phyloP scores from a whole-genome alignment of 768 basidiomycete genomes.

The Hericium rajendrae region DNA sequence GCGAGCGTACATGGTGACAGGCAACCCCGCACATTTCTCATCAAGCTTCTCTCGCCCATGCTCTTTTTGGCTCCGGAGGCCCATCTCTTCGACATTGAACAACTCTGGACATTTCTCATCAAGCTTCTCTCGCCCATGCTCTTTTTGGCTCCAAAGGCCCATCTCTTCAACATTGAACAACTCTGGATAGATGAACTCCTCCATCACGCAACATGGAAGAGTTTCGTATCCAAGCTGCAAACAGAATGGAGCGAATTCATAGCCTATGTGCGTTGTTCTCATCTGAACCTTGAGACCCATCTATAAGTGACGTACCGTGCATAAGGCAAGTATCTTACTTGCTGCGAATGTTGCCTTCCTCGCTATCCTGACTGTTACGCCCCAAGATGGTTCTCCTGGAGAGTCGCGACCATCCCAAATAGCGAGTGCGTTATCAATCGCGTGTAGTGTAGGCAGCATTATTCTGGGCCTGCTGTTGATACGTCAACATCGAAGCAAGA shows the following conservation, averaged over 20 bases:
- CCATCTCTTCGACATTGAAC: slow-evolving; percentile 8
- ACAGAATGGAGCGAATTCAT: slow-evolving; percentile 7
- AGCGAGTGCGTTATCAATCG: slow-evolving; percentile 4
- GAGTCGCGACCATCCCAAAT: slow-evolving; percentile 1
- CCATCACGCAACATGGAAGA: slow-evolving; percentile 4
- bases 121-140: slow-evolving; percentile 5
- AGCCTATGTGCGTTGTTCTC: not conserved
- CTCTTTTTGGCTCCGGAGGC: slow-evolving; percentile 11
- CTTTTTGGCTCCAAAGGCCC: slow-evolving; percentile 9
- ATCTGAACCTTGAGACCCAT: no score
- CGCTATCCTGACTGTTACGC: slow-evolving; percentile 3
- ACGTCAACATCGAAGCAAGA: slow-evolving; percentile 6
- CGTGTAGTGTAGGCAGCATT: slow-evolving; percentile 7
- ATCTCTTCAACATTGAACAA: slow-evolving; percentile 7
- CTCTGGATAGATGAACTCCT: slow-evolving; percentile 8
- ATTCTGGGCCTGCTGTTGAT: slow-evolving; percentile 6
- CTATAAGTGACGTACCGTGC: not conserved
- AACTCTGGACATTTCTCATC: slow-evolving; percentile 4
- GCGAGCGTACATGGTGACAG: not conserved
- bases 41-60: slow-evolving; percentile 4
- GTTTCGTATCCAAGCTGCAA: slow-evolving; percentile 1
- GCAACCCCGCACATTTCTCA: slow-evolving; percentile 2
- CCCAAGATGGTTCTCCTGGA: not conserved
- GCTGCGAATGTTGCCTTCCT: slow-evolving; percentile 7
- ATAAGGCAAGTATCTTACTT: slow-evolving; percentile 5